A percentile compares a stretch with the other conserved stretches of the same genome.
Evolutionary conservation across 176 grass and related monocot genomes (phyloP).

Genomic region (Ampelocalamus luodianensis): DNA sequence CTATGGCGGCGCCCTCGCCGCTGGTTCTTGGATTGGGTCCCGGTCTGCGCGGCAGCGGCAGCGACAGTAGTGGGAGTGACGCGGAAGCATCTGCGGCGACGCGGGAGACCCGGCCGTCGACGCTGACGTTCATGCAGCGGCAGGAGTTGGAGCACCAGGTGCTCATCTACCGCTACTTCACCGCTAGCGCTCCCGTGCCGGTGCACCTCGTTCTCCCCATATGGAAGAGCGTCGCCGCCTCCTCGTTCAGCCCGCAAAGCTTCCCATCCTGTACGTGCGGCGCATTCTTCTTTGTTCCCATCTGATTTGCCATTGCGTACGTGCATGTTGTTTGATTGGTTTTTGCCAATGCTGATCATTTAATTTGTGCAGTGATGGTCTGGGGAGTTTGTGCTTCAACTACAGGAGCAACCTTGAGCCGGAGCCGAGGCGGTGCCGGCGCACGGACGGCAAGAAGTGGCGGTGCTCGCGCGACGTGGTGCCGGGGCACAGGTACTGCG

Average conservation of each 20-base stretch:
- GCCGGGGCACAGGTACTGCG: conserved; percentile 90
- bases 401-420: conserved; percentile 92
- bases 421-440: conserved; percentile 83
- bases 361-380: conserved; percentile 57
- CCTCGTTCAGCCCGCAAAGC: conserved; percentile 73
- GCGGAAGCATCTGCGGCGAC: background rate
- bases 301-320: background rate
- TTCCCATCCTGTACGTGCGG: conserved; percentile 70
- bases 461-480: conserved; percentile 90
- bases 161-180: conserved; percentile 97
- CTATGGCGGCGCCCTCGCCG: conserved; percentile 69
- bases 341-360: background rate
- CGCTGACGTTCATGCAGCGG: conserved; percentile 90
- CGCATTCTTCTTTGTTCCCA: background rate
- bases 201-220: conserved; percentile 93
- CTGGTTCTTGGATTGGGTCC: conserved; percentile 68
- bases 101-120: conserved; percentile 20
- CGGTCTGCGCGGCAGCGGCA: conserved; percentile 46
- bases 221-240: conserved; percentile 93
- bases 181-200: conserved; percentile 73
- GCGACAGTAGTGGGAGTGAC: background rate
- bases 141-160: conserved; percentile 98
- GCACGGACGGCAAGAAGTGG: conserved; percentile 98
- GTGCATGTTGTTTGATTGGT: background rate
- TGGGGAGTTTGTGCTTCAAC: conserved; percentile 86